Percentiles rank a stretch among this genome's conserved stretches.
Conservation (phyloP, 2,329 filamentous ascomycete species). For the Fonsecaea pugnacius region DNA sequence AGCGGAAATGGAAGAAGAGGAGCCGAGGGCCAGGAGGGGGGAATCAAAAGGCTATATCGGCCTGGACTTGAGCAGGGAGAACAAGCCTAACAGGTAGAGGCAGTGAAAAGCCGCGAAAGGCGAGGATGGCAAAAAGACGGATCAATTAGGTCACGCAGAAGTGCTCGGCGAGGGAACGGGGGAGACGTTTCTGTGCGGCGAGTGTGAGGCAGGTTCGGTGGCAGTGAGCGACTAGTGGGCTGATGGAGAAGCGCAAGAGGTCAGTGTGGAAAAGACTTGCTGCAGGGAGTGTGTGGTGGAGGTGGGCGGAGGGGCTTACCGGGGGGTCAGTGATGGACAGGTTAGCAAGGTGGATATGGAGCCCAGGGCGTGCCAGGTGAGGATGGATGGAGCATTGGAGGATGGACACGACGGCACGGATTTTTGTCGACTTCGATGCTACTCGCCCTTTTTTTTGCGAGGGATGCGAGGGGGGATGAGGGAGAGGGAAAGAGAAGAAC, state of each 20-base stretch:
- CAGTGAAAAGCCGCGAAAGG: constrained; percentile 20
- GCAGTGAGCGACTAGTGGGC: constrained; percentile 35
- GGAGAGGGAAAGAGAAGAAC: constrained; percentile 3
- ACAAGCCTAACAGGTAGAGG: constrained; percentile 11
- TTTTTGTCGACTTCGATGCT: neutral
- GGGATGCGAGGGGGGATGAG: neutral
- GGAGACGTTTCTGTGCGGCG: constrained; percentile 18
- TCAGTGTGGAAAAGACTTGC: constrained; percentile 5
- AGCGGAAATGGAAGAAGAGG: constrained; percentile 32
- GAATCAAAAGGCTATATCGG: constrained; percentile 36
- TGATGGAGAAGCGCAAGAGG: constrained; percentile 24
- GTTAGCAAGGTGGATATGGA: constrained; percentile 5
- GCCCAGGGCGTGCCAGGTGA: constrained; percentile 6
- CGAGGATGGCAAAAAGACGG: constrained; percentile 22
- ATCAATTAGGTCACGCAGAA: constrained; percentile 29
- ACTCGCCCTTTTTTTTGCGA: neutral
- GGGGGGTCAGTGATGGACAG: constrained; percentile 7
- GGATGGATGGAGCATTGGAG: constrained; percentile 4
- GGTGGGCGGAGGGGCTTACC: constrained; percentile 16
- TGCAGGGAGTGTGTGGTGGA: constrained; percentile 17
- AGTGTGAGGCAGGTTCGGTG: constrained; percentile 32
- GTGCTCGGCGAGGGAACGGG: constrained; percentile 28
- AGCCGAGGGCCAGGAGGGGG: constrained; percentile 31
- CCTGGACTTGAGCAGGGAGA: constrained; percentile 23
- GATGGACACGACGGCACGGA: neutral